Conservation (phyloP, 164 flowering plant genomes). For the Hamamelis virginiana region DNA sequence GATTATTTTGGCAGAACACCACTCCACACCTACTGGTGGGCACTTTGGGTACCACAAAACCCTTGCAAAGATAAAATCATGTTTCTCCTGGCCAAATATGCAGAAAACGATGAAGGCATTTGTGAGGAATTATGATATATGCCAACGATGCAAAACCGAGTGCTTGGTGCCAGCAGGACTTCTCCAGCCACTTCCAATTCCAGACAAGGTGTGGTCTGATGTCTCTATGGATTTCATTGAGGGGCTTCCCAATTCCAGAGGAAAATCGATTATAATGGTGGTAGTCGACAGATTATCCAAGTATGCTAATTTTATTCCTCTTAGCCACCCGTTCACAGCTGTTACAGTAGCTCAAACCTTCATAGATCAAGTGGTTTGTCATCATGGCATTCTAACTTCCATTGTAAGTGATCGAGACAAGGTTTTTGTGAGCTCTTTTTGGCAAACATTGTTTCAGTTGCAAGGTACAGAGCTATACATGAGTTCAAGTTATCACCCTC, state of each 20-base stretch:
- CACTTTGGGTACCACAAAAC: conserved; percentile 1
- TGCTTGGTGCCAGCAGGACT: not conserved
- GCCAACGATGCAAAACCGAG: not conserved
- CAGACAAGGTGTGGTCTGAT: not conserved
- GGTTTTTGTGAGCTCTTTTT: too few relatives aligned
- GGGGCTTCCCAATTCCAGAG: not conserved
- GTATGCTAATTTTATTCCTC: not conserved
- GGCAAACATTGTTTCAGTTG: not conserved
- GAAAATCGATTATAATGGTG: not conserved
- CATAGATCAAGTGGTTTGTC: not conserved
- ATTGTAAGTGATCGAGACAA: not conserved
- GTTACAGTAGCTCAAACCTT: not conserved
- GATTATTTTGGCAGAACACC: not conserved
- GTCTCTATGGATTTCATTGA: not conserved
- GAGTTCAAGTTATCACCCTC: too few relatives aligned
- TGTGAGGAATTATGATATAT: not conserved
- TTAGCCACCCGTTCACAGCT: not conserved
- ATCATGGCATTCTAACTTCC: not conserved
- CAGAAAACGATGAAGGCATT: not conserved
- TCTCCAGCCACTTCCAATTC: not conserved
- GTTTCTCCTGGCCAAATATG: not conserved
- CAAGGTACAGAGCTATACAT: not conserved
- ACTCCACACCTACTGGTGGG: not conserved
- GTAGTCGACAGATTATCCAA: not conserved
- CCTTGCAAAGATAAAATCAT: not conserved